Evolutionary conservation across 75 land plant species (phyloP), one percentile per base, ranked within the genome.

Genomic region (Pinus tabuliformis): DNA sequence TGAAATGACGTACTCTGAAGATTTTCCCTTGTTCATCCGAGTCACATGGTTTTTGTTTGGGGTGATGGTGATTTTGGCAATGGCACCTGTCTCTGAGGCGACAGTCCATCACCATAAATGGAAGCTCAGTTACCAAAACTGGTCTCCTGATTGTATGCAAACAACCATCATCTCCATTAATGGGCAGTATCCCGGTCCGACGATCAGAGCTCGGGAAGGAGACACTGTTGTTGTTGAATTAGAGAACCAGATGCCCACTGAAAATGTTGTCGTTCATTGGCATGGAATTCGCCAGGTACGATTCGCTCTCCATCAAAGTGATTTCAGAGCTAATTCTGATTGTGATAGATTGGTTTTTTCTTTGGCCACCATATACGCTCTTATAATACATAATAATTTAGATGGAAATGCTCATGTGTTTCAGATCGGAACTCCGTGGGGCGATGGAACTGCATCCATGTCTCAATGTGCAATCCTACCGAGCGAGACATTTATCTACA

Each of bases 231-330:
- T 87, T 56, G 91, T 93, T 11, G 87, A 87, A 75, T 79, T 95
- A 36, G 83, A 77, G 62, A 95, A 95, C 79, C 45, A 62, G 1
- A 66, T 95, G 68, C 70, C 83, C 15, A 89, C 93, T 1, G 93
- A 95, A 75, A 86, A 87, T 72, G 77, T 87, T 13, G 90, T 87
- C 22, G 84, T 95, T 72, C 98, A 95, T 64, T 92, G 95, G 97
- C 94, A 95, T 78, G 97, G 97, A 12, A 92, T 94, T 60, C 81
- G 81, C 75, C 86, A 95, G 90, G 94, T 91, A 63, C 21, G 12
- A 36, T 66, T 20, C 49, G 2, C 60, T 70, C 22, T 91, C 83
- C 78, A 49, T 49, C 2, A 9, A 49, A 49, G 54, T 49, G 9
- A 49, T 49, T 45, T 7, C 9, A 7, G 49, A 33, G 49, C 49